Evolutionary conservation across 2,329 filamentous ascomycete genomes (phyloP), one percentile per base, ranked within the genome.

Genomic region (Colletotrichum plurivorum): DNA sequence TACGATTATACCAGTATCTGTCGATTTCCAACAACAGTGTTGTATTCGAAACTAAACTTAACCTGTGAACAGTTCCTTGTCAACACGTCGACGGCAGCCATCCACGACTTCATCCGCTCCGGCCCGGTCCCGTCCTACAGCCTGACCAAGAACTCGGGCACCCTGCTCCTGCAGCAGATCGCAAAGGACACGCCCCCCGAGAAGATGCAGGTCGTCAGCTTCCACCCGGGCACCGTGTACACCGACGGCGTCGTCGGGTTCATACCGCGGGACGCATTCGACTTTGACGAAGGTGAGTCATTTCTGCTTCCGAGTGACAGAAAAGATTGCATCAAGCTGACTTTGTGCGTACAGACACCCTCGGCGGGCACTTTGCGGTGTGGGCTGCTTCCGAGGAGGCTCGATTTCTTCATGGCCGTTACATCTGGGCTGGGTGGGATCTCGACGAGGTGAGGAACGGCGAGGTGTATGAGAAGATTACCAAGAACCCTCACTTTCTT

Each of bases 361-460:
- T 69, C 7, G 20, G 51, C 4, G 56, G 68, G 4, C 46, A 76
- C 39, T 84, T 81, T 55, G 69, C 74, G 8, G 78, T 83, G 7
- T 84, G 82, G 83, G 73, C 78, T 1, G 78, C 82, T 1, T 78
- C 75, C 8, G 64, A 74, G 0, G 78, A 83, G 66, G 82, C 83
- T 2, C 66, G 63, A 8, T 83, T 83, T 59, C 69, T 84, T 25
- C 80, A 80, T 52, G 78, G 79, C 5, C 81, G 80, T 31, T 80
- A 80, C 43, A 74, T 81, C 4, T 81, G 78, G 76, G 75, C 78
- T 7, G 76, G 77, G n/a, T 84, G 83, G 82, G 83, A 84, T 71
- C 76, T 83, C 1, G 75, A 80, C 20, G 80, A 83, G 70, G 61
- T 83, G n/a, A 70, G 55, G n/a, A 60, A 43, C 5, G 72, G 72